Percentiles rank a stretch among this genome's conserved stretches.
Evolutionary conservation across 257 asterid genomes (phyloP).

Genomic region (Leptodermis oblonga): DNA sequence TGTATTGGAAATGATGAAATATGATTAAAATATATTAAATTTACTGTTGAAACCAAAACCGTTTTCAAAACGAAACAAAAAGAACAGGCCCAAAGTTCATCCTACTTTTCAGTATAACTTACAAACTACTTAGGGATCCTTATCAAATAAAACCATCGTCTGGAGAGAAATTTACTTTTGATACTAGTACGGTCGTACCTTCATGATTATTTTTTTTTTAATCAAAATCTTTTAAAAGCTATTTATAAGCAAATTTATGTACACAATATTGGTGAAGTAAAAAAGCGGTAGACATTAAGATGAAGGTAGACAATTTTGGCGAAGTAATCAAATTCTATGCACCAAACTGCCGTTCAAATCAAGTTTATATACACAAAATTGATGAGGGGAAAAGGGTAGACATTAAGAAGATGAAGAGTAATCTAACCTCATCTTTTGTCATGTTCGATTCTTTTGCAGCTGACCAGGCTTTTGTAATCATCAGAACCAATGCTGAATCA

Average conservation of each 20-base stretch:
- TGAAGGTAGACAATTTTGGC: background rate
- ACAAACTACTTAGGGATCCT: background rate
- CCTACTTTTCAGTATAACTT: background rate
- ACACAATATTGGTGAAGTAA: too few species aligned
- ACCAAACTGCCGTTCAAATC: background rate
- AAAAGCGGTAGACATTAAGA: too few species aligned
- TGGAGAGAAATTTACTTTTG: background rate
- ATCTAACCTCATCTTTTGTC: slow-evolving; percentile 73
- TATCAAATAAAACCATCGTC: background rate
- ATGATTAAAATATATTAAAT: too few species aligned
- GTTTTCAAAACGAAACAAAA: too few species aligned
- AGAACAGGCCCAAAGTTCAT: too few species aligned
- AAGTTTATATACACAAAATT: background rate
- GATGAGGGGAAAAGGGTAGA: background rate
- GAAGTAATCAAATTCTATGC: background rate
- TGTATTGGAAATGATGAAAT: too few species aligned
- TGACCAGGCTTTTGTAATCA: slow-evolving; percentile 95
- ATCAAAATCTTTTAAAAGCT: background rate
- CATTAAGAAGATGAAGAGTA: slow-evolving; percentile 5
- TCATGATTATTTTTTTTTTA: background rate
- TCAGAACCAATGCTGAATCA: slow-evolving; percentile 79
- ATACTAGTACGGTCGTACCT: background rate
- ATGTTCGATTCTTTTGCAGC: slow-evolving; percentile 87
- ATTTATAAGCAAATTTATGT: background rate
- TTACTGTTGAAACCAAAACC: too few species aligned